phyloP scores from a whole-genome alignment of 305 asterid genomes.

The Fraxinus angustifolia region DNA sequence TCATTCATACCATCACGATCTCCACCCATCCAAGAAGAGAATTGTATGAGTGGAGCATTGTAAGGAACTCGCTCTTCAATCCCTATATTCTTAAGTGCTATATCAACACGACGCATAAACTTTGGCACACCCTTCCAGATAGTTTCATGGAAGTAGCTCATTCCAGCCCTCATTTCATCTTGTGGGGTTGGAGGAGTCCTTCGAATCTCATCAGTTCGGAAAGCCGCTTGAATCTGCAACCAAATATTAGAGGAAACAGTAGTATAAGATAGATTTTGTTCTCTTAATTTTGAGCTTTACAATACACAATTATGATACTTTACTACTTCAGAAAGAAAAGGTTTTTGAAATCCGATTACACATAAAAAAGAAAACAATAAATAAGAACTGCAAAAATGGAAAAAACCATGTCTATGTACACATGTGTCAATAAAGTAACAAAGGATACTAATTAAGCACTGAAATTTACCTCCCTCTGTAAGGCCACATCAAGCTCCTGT shows the following conservation, averaged over 20 bases:
- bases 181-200: conserved; percentile 94
- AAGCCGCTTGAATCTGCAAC: conserved; percentile 94
- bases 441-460: neutral
- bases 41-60: conserved; percentile 88
- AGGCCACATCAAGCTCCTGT: conserved; percentile 88
- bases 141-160: conserved; percentile 98
- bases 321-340: neutral
- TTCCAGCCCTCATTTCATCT: conserved; percentile 99
- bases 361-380: neutral
- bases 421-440: neutral
- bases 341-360: neutral
- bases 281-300: neutral
- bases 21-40: conserved; percentile 99
- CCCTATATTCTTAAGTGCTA: conserved; percentile 92
- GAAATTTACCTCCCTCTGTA: conserved; percentile 78
- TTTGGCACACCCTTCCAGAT: conserved; percentile 96
- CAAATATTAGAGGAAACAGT: neutral
- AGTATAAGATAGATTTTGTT: neutral
- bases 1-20: conserved; percentile 83
- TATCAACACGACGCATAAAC: conserved; percentile 90
- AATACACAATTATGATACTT: neutral
- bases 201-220: conserved; percentile 91
- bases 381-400: neutral
- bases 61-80: conserved; percentile 88
- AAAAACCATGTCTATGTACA: neutral